These are phyloP conservation scores for Crithidia acanthocephali DNA, from an alignment of 208 protist genomes.

Conservation along the genomic window DNA sequence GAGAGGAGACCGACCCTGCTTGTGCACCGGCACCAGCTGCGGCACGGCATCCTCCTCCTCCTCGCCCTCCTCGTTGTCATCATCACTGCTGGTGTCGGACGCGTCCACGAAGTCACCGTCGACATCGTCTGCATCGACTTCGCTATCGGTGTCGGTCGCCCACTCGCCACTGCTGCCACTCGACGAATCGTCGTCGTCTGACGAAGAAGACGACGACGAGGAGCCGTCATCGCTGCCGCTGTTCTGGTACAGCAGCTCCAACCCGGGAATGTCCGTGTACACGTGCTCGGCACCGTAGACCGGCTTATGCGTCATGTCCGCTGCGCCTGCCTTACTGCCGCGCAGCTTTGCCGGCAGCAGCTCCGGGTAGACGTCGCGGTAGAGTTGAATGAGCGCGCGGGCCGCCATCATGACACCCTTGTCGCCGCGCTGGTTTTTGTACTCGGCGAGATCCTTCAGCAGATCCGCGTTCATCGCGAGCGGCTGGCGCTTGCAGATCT, in stretches of 20 bases:
- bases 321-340: constrained; percentile 56
- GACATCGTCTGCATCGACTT: constrained; percentile 64
- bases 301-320: constrained; percentile 38
- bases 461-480: constrained; percentile 94
- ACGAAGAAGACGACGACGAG: constrained; percentile 22
- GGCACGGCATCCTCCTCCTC: constrained; percentile 62
- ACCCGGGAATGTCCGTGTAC: constrained; percentile 86
- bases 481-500: constrained; percentile 96
- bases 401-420: constrained; percentile 97
- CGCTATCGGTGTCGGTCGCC: constrained; percentile 76
- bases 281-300: constrained; percentile 76
- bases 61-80: constrained; percentile 29
- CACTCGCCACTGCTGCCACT: constrained; percentile 64
- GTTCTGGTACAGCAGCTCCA: constrained; percentile 84
- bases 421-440: constrained; percentile 93
- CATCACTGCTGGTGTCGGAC: constrained; percentile 42
- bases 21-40: constrained; percentile 58
- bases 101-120: constrained; percentile 81
- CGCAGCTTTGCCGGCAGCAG: constrained; percentile 96
- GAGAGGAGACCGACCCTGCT: neutral
- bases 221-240: constrained; percentile 55
- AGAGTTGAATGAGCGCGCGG: constrained; percentile 95
- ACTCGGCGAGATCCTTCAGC: constrained; percentile 94
- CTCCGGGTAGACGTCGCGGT: constrained; percentile 94
- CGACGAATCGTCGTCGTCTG: constrained; percentile 19